phyloP scores from a whole-genome alignment of 495 filamentous ascomycete genomes.

The Hypoxylon fragiforme region DNA sequence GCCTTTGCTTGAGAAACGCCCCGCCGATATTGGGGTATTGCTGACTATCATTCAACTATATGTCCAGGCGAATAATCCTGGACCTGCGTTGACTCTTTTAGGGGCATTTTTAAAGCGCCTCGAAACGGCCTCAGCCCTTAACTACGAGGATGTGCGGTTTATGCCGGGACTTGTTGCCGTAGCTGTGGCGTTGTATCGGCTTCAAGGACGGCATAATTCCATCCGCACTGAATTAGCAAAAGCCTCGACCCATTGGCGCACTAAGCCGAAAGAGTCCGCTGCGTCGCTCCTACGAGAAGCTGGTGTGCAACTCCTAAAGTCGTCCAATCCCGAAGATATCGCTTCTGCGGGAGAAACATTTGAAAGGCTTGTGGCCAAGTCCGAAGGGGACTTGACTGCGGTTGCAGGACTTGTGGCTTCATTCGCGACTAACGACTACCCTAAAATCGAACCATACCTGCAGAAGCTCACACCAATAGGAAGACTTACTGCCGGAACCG shows the following conservation, averaged over 20 bases:
- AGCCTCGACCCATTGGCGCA: conserved; percentile 80
- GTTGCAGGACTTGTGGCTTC: conserved; percentile 84
- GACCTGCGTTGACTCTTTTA: conserved; percentile 72
- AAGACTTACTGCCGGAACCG: conserved; percentile 66
- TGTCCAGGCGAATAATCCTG: conserved; percentile 71
- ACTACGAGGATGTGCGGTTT: conserved; percentile 68
- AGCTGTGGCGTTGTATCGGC: conserved; percentile 77
- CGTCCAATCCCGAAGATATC: conserved; percentile 66
- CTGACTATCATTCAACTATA: conserved; percentile 86
- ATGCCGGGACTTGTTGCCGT: conserved; percentile 86
- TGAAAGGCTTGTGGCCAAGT: conserved; percentile 61
- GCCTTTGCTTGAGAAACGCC: conserved; percentile 72
- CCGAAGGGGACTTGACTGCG: conserved; percentile 65
- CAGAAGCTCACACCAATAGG: conserved; percentile 66
- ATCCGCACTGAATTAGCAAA: conserved; percentile 73
- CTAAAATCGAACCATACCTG: conserved; percentile 61
- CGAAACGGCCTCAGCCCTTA: conserved; percentile 63
- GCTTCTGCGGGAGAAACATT: conserved; percentile 74
- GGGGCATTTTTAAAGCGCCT: conserved; percentile 73
- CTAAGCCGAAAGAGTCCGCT: conserved; percentile 48
- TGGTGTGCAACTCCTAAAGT: conserved; percentile 76
- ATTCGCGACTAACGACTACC: conserved; percentile 67
- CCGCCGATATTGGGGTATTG: conserved; percentile 80
- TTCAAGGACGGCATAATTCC: conserved; percentile 74
- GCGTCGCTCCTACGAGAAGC: conserved; percentile 74